Conservation (phyloP, 2,329 filamentous ascomycete genomes). For the Coleophoma eucalyptorum region DNA sequence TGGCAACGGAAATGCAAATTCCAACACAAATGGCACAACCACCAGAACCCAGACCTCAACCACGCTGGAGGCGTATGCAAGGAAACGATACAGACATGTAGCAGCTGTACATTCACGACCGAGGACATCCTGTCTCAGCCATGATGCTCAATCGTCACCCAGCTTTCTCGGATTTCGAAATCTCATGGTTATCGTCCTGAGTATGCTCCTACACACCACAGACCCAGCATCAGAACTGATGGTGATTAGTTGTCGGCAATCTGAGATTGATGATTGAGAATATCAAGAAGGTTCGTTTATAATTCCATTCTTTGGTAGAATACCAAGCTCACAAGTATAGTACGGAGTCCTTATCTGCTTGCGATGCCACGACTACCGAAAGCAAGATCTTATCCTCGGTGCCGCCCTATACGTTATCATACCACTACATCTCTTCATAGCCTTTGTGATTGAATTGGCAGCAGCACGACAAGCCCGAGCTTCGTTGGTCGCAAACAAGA, state of each 20-base stretch:
- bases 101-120: slow-evolving; percentile 75
- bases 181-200: slow-evolving; percentile 88
- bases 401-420: slow-evolving; percentile 79
- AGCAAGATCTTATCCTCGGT: slow-evolving; percentile 72
- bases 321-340: slow-evolving; percentile 26
- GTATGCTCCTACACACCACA: slow-evolving; percentile 41
- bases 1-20: slow-evolving; percentile 2
- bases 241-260: slow-evolving; percentile 77
- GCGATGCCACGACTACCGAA: slow-evolving; percentile 81
- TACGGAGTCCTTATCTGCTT: slow-evolving; percentile 95
- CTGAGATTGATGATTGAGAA: slow-evolving; percentile 94
- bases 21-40: slow-evolving; percentile 8
- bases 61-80: slow-evolving; percentile 21
- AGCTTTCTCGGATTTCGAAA: slow-evolving; percentile 95
- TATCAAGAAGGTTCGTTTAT: slow-evolving; percentile 70
- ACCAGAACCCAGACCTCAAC: slow-evolving; percentile 13
- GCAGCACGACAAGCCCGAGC: slow-evolving; percentile 76
- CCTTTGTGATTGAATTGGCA: slow-evolving; percentile 82
- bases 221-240: slow-evolving; percentile 6
- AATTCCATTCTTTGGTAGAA: too few relatives aligned
- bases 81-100: slow-evolving; percentile 84
- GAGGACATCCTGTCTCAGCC: slow-evolving; percentile 78
- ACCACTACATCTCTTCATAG: slow-evolving; percentile 85
- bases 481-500: slow-evolving; percentile 54
- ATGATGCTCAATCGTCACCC: slow-evolving; percentile 69